A percentile compares a stretch with the other conserved stretches of the same genome.
phyloP scores from a whole-genome alignment of 129 eudicot genomes.

The Silybum marianum region DNA sequence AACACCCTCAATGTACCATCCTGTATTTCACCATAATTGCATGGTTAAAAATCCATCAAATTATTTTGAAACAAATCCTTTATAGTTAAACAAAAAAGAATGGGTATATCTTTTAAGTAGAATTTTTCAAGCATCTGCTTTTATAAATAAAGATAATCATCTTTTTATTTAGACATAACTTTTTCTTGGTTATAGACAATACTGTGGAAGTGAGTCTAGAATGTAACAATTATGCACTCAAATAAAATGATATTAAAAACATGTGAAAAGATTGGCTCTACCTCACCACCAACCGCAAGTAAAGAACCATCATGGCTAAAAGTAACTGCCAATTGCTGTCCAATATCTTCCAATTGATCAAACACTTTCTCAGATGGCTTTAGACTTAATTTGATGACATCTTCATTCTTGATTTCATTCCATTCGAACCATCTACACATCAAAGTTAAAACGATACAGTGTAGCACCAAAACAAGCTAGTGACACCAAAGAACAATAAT shows the following conservation, averaged over 20 bases:
- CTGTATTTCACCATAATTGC: conserved; percentile 51
- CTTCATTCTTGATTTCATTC: conserved; percentile 38
- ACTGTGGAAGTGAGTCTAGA: not conserved
- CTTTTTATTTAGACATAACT: not conserved
- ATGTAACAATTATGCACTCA: not conserved
- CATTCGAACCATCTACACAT: conserved; percentile 70
- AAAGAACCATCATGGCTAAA: conserved; percentile 76
- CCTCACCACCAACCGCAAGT: conserved; percentile 98
- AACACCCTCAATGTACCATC: conserved; percentile 71
- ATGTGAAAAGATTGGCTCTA: conserved; percentile 37
- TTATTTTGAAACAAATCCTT: not conserved
- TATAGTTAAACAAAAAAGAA: not conserved
- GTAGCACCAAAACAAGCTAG: conserved; percentile 1
- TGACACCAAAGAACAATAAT: not conserved
- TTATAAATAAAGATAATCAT: not conserved
- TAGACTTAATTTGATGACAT: conserved; percentile 36
- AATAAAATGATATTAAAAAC: not conserved
- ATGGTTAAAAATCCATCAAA: conserved; percentile 22
- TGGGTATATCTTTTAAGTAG: not conserved
- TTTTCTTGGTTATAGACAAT: not conserved
- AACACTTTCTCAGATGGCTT: conserved; percentile 64
- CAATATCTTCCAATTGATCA: conserved; percentile 62
- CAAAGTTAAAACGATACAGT: not conserved
- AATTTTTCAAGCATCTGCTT: not conserved
- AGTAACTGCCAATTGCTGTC: conserved; percentile 78